These are phyloP conservation scores for Artemisia argyi DNA, from an alignment of 129 eudicot genomes.

Conservation along the genomic window DNA sequence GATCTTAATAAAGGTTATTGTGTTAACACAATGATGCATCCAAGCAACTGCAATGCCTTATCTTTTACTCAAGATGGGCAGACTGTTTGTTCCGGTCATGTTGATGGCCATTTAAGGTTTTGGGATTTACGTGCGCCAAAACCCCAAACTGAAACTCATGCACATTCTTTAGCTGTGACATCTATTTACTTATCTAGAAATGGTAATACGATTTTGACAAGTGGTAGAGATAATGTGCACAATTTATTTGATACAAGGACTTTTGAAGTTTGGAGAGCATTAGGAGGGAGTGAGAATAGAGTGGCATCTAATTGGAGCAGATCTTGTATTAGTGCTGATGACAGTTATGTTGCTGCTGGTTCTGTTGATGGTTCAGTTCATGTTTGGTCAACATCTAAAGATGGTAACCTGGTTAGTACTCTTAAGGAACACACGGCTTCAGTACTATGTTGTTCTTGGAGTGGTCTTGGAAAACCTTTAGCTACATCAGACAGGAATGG, in stretches of 20 bases:
- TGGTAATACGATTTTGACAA: conserved; percentile 74
- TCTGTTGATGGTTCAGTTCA: conserved; percentile 83
- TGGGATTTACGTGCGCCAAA: conserved; percentile 90
- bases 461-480: conserved; percentile 82
- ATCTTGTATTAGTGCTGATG: conserved; percentile 92
- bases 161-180: conserved; percentile 77
- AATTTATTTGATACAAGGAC: conserved; percentile 78
- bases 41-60: conserved; percentile 80
- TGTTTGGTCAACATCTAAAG: conserved; percentile 65
- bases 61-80: conserved; percentile 80
- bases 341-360: conserved; percentile 87
- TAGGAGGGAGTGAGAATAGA: conserved; percentile 73
- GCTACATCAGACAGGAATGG: conserved; percentile 86
- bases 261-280: conserved; percentile 71
- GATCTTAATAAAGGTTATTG: conserved; percentile 91
- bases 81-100: conserved; percentile 91
- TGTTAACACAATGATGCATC: conserved; percentile 67
- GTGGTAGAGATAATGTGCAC: conserved; percentile 93
- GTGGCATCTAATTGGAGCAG: conserved; percentile 98
- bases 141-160: conserved; percentile 77
- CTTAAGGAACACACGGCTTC: conserved; percentile 74
- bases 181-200: conserved; percentile 79
- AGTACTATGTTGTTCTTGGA: conserved; percentile 89
- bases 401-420: conserved; percentile 65
- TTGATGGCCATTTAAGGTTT: conserved; percentile 78